A percentile compares a stretch with the other conserved stretches of the same genome.
Conservation (phyloP, 352 stramenopile genomes). For the Pythium guiyangense region DNA sequence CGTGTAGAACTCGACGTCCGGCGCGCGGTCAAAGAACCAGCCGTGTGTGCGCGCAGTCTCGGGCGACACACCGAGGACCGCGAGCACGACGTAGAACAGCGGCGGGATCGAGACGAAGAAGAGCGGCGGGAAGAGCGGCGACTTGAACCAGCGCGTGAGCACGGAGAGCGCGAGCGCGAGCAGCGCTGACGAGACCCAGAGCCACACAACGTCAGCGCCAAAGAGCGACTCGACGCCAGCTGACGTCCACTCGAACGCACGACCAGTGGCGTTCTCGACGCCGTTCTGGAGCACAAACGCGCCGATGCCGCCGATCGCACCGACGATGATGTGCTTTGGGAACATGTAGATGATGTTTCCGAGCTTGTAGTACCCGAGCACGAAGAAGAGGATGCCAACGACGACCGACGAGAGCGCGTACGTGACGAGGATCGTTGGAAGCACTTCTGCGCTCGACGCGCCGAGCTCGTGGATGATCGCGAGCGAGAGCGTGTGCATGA, state of each 20-base stretch:
- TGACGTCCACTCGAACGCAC: slow-evolving; percentile 55
- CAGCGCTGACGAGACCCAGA: slow-evolving; percentile 61
- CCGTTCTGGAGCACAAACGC: slow-evolving; percentile 83
- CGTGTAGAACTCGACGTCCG: slow-evolving; percentile 65
- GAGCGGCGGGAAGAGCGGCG: slow-evolving; percentile 67
- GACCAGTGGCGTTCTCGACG: slow-evolving; percentile 83
- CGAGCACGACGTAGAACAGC: slow-evolving; percentile 65
- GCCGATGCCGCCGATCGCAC: slow-evolving; percentile 93
- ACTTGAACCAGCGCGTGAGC: slow-evolving; percentile 46
- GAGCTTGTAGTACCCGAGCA: slow-evolving; percentile 86
- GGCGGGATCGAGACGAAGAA: slow-evolving; percentile 81
- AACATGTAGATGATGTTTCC: slow-evolving; percentile 93
- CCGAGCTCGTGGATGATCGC: slow-evolving; percentile 84
- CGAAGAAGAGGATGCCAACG: slow-evolving; percentile 87
- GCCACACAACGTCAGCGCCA: slow-evolving; percentile 44
- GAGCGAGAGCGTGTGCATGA: slow-evolving; percentile 90
- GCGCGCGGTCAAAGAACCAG: slow-evolving; percentile 75
- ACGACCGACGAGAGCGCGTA: slow-evolving; percentile 89
- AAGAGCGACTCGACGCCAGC: slow-evolving; percentile 47
- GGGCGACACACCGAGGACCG: slow-evolving; percentile 39
- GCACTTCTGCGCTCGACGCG: slow-evolving; percentile 49
- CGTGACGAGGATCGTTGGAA: slow-evolving; percentile 91
- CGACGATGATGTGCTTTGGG: slow-evolving; percentile 93
- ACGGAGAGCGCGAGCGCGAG: slow-evolving; percentile 49
- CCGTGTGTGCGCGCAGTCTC: slow-evolving; percentile 55